These are phyloP conservation scores for Oryza meyeriana DNA, from an alignment of 176 grass and related monocot species.

Conservation along the genomic window DNA sequence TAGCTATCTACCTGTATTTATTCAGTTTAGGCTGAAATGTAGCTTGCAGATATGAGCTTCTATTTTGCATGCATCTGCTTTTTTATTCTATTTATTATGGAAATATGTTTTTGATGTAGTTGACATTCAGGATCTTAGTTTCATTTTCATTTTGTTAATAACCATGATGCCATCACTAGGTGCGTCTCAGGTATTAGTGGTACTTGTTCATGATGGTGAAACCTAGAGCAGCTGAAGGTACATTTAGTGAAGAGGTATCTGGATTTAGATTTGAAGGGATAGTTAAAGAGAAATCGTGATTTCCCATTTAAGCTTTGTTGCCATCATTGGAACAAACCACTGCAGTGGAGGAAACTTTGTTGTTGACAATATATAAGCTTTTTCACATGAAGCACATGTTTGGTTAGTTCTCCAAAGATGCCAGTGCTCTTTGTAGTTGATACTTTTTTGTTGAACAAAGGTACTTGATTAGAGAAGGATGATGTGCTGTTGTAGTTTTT, in stretches of 20 bases:
- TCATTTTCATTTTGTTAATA: not conserved
- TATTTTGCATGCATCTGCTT: not conserved
- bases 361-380: constrained; percentile 12
- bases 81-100: constrained; percentile 3
- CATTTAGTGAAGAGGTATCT: not conserved
- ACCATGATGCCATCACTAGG: not conserved
- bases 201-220: not conserved
- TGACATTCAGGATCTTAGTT: constrained; percentile 12
- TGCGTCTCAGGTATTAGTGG: not conserved
- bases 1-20: not conserved
- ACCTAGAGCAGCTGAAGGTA: not conserved
- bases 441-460: not conserved
- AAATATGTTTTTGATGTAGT: not conserved
- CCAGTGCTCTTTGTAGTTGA: not conserved
- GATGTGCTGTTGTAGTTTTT: not conserved
- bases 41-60: constrained; percentile 10
- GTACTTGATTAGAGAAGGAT: constrained; percentile 12
- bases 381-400: not conserved
- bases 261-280: not conserved
- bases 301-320: not conserved
- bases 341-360: not conserved
- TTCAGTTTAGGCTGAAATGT: not conserved
- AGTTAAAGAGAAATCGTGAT: not conserved
- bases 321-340: constrained; percentile 1
- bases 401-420: not conserved